These are phyloP conservation scores for Euphorbia pulcherrima DNA, from an alignment of 345 rosid species.

Conservation along the genomic window DNA sequence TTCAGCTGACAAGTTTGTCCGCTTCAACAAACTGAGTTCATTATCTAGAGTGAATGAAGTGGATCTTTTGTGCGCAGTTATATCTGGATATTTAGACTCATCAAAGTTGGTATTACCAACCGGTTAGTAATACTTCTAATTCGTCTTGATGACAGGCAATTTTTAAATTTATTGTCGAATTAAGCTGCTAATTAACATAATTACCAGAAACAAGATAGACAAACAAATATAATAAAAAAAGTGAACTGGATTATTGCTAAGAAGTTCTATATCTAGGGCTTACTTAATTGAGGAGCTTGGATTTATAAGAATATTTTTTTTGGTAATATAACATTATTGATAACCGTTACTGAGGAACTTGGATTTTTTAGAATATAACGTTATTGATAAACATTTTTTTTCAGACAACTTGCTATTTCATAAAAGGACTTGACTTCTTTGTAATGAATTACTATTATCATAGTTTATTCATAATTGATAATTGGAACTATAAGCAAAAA, in stretches of 20 bases:
- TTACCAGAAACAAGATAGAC: no score
- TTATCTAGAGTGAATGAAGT: constrained; percentile 60
- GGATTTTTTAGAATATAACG: constrained; percentile 3
- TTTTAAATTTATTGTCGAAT: not conserved
- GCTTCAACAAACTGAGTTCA: constrained; percentile 45
- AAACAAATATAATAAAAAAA: no score
- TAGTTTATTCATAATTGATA: not conserved
- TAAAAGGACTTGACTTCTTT: not conserved
- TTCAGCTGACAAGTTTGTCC: constrained; percentile 42
- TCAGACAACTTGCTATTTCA: not conserved
- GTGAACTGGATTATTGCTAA: no score
- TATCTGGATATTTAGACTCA: constrained; percentile 63
- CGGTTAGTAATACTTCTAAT: constrained; percentile 36
- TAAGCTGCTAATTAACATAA: no score
- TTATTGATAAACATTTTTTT: not conserved
- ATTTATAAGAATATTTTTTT: no score
- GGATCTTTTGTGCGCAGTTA: constrained; percentile 57
- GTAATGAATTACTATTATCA: not conserved
- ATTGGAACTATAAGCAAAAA: no score
- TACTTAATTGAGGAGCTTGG: no score
- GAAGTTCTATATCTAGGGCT: no score
- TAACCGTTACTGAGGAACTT: not conserved
- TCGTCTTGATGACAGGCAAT: not conserved
- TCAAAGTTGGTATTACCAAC: constrained; percentile 50
- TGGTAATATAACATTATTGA: no score